Conservation (phyloP, 345 rosid species). For the Eucalyptus brandiana region DNA sequence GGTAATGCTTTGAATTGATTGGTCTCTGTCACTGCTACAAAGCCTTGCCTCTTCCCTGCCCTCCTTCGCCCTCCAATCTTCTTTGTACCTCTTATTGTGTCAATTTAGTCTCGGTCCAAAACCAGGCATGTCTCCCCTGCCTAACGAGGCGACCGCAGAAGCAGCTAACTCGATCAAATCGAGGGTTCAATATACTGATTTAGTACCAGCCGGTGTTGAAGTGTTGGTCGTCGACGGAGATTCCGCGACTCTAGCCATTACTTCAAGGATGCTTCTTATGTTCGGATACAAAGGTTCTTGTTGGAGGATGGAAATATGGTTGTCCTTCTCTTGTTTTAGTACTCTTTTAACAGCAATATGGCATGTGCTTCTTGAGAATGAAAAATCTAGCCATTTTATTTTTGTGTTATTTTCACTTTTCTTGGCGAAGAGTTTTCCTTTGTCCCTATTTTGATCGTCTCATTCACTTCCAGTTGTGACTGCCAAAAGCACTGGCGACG, state of each 20-base stretch:
- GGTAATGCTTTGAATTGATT: not conserved
- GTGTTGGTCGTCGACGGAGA: conserved; percentile 10
- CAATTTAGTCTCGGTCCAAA: not conserved
- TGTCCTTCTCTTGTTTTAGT: not conserved
- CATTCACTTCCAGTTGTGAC: conserved; percentile 15
- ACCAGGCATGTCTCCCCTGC: not conserved
- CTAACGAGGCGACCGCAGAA: not conserved
- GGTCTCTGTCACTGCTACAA: not conserved
- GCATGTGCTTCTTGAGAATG: not conserved
- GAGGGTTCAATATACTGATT: not conserved
- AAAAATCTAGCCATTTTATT: not conserved
- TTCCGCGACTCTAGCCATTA: conserved; percentile 16
- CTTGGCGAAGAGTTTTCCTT: not conserved
- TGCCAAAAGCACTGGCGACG: conserved; percentile 20
- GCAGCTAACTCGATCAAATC: not conserved
- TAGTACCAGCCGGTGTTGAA: not conserved
- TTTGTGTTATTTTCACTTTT: not conserved
- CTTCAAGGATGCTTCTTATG: conserved; percentile 18
- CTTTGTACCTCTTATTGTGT: not conserved
- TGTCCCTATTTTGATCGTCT: not conserved
- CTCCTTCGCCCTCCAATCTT: not conserved
- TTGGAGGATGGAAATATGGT: not conserved
- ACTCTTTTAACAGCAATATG: not conserved
- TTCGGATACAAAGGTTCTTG: conserved; percentile 27
- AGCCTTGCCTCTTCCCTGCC: not conserved